These are phyloP conservation scores for Backusella macrospora DNA, from an alignment of 192 early-diverging fungal genomes.

Conservation along the genomic window DNA sequence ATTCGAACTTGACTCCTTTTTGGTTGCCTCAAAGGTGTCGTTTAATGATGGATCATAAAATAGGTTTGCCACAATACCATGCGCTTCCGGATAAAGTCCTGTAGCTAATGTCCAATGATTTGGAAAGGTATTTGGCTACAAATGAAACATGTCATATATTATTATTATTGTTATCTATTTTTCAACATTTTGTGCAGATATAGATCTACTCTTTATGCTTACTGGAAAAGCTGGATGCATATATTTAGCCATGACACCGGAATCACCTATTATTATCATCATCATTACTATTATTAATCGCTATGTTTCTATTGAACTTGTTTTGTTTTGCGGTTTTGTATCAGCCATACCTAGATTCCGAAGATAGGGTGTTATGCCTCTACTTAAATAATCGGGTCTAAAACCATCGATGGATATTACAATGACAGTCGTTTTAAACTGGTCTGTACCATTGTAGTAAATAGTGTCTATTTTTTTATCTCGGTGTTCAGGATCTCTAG, in stretches of 20 bases:
- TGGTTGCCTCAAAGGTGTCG: slow-evolving; percentile 75
- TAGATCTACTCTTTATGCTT: slow-evolving; percentile 11
- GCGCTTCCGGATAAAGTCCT: slow-evolving; percentile 87
- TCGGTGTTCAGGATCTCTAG: not conserved
- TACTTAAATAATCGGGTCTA: slow-evolving; percentile 78
- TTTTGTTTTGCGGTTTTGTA: not conserved
- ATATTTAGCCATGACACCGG: slow-evolving; percentile 56
- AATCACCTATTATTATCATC: not conserved
- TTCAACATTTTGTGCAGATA: not conserved
- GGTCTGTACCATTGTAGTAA: slow-evolving; percentile 64
- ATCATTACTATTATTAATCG: not conserved
- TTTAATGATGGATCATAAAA: slow-evolving; percentile 79
- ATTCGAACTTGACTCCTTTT: slow-evolving; percentile 59
- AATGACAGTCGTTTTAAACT: slow-evolving; percentile 68
- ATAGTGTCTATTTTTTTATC: slow-evolving; percentile 30
- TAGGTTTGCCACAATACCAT: slow-evolving; percentile 87
- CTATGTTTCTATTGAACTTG: not conserved
- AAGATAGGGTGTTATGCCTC: slow-evolving; percentile 71
- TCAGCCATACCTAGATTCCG: slow-evolving; percentile 49
- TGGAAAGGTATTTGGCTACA: slow-evolving; percentile 77
- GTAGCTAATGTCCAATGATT: slow-evolving; percentile 94
- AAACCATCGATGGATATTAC: slow-evolving; percentile 88
- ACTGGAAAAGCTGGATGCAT: slow-evolving; percentile 76
- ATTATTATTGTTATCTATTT: not conserved
- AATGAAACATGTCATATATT: not conserved